Evolutionary conservation across 2,329 filamentous ascomycete species (phyloP), one percentile per base, ranked within the genome.

Genomic region (Corynespora cassiicola): DNA sequence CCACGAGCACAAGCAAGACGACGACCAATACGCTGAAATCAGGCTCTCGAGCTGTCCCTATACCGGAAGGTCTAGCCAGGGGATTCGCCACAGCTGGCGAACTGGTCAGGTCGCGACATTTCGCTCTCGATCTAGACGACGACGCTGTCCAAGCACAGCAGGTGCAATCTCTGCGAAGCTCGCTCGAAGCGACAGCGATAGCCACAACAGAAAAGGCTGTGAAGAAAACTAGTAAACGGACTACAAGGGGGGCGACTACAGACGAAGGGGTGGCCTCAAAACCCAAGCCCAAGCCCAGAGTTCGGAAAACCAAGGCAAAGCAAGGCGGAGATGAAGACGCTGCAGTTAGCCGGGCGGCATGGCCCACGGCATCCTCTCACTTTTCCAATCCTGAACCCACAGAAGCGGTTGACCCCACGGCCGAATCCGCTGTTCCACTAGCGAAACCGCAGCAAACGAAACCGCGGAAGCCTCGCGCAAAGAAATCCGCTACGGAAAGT

Each of bases 81-180:
- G 65, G 63, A 15, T 68, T 67, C 36, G 61, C 61, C 53, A 66
- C 63, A 38, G 63, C 64, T 6, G 48, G 49, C 34, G 63, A 56
- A 35, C 42, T 69, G 11, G 35, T 67, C n/a, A 54, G 50, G 37
- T 60, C 59, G 2, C 52, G 58, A 24, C 56, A 60, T 31, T 56
- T 64, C 26, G 50, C 40, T 21, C 45, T 58, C 9, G 47, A 50
- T 7, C 19, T 43, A 1, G 45, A 56, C 26, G 47, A 54, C 5
- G 36, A 52, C 5, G 4, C 27, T 16, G 29, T 25, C n/a, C 39
- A 37, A 7, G 15, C 26, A 39, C 39, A 40, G 9, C 19, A 36
- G 10, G 39, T 31, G n/a, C 41, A 45, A 17, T 38, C 37, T 23
- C 36, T 30, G 7, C 35, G 15, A 16, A 26, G 22, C 4, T 43